Conservation (phyloP, 177 flowering plant genomes). For the Telopea speciosissima region DNA sequence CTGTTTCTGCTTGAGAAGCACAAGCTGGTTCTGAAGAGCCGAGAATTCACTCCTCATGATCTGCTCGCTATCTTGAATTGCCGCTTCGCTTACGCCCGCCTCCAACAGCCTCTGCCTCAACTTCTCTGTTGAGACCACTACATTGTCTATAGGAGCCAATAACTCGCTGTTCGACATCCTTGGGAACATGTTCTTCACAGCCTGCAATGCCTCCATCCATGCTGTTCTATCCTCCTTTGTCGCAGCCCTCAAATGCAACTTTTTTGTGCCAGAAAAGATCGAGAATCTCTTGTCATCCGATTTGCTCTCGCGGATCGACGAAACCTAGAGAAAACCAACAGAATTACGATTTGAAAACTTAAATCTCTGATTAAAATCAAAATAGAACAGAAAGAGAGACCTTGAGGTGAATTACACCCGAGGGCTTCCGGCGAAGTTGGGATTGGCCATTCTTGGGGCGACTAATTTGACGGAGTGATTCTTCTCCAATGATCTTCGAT, state of each 20-base stretch:
- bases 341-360: not conserved
- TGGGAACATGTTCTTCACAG: slow-evolving; percentile 93
- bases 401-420: slow-evolving; percentile 96
- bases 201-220: slow-evolving; percentile 93
- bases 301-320: slow-evolving; percentile 85
- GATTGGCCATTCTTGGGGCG: slow-evolving; percentile 23
- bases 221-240: slow-evolving; percentile 65
- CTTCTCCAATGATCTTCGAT: slow-evolving; percentile 78
- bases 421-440: slow-evolving; percentile 46
- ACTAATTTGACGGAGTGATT: slow-evolving; percentile 41
- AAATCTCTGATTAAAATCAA: not conserved
- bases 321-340: slow-evolving; percentile 46
- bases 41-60: slow-evolving; percentile 82
- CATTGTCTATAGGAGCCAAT: slow-evolving; percentile 63
- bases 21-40: slow-evolving; percentile 60
- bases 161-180: slow-evolving; percentile 82
- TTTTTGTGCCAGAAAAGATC: slow-evolving; percentile 86
- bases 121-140: slow-evolving; percentile 68
- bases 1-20: slow-evolving; percentile 84
- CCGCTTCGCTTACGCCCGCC: slow-evolving; percentile 70
- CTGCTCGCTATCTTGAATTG: slow-evolving; percentile 79
- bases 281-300: slow-evolving; percentile 95
- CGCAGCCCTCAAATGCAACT: slow-evolving; percentile 82
- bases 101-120: slow-evolving; percentile 65
- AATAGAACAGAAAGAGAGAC: slow-evolving; percentile 24